Evolutionary conservation across 129 eudicot genomes (phyloP).

Genomic region (Logfia minima): DNA sequence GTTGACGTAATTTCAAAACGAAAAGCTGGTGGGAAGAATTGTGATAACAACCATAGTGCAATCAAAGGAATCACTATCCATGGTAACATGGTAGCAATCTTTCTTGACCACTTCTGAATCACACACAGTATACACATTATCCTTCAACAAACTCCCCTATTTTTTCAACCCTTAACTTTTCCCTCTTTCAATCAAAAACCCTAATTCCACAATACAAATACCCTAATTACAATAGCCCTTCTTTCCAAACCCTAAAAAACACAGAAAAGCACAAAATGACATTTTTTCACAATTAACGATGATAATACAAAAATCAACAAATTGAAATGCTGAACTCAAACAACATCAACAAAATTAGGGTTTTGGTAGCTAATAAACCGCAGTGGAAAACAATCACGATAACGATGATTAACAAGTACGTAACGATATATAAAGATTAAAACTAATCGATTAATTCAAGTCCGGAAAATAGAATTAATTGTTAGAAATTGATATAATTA

Average conservation of each 20-base stretch:
- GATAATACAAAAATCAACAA: constrained; percentile 16
- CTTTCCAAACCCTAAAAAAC: constrained; percentile 49
- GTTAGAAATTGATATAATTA: constrained; percentile 11
- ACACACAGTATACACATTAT: constrained; percentile 97
- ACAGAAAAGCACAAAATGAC: constrained; percentile 26
- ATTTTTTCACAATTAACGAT: constrained; percentile 21
- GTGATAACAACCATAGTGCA: constrained; percentile 82
- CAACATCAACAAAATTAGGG: constrained; percentile 27
- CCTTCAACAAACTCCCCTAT: constrained; percentile 40
- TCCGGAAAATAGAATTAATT: background rate
- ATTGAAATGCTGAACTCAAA: constrained; percentile 1
- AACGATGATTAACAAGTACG: constrained; percentile 24
- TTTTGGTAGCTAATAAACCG: constrained; percentile 36
- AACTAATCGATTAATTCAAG: constrained; percentile 15
- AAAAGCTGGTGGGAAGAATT: constrained; percentile 87
- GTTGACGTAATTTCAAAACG: constrained; percentile 86
- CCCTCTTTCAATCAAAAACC: constrained; percentile 23
- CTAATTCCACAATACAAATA: constrained; percentile 17
- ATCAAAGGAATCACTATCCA: constrained; percentile 93
- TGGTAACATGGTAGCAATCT: constrained; percentile 94
- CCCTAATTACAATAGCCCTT: constrained; percentile 23
- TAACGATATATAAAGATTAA: constrained; percentile 5
- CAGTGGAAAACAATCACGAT: constrained; percentile 4
- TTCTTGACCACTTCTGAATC: constrained; percentile 92
- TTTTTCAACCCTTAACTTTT: constrained; percentile 4